Evolutionary conservation across 345 rosid species (phyloP).

Genomic region (thale cress (Arabidopsis thaliana)): TAIR10.1 NC_003074.8:7189001-7189500

Average conservation of each 20-base stretch:
- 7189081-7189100: conserved; percentile 62
- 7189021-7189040: background rate
- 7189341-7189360: conserved; percentile 80
- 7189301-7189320: conserved; percentile 56
- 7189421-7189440: conserved; percentile 87
- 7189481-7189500: conserved; percentile 57
- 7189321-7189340: conserved; percentile 85
- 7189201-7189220: conserved; percentile 75
- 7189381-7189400: conserved; percentile 79
- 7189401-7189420: conserved; percentile 79
- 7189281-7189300: conserved; percentile 70
- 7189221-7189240: conserved; percentile 69
- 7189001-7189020: conserved; percentile 30
- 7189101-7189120: conserved; percentile 63
- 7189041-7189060: background rate
- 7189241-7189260: conserved; percentile 75
- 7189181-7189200: conserved; percentile 57
- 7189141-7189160: conserved; percentile 73
- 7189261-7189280: conserved; percentile 60
- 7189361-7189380: conserved; percentile 99
- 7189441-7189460: conserved; percentile 63
- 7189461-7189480: conserved; percentile 76
- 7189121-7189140: conserved; percentile 71
- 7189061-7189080: background rate
- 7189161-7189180: conserved; percentile 76